phyloP scores from a whole-genome alignment of 202 grass and related monocot genomes.

The Schoenoplectus triqueter region DNA sequence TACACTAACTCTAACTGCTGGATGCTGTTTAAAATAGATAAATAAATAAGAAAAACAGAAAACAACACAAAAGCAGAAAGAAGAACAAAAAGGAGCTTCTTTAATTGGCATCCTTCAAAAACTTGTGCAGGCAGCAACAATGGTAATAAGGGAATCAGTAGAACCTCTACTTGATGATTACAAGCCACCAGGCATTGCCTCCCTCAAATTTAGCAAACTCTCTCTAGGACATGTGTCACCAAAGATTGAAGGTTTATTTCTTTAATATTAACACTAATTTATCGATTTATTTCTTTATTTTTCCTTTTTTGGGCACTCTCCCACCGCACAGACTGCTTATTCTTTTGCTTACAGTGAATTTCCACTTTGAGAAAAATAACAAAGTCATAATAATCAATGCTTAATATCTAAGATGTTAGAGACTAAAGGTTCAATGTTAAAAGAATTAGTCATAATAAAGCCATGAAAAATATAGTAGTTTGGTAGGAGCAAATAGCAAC shows the following conservation, averaged over 20 bases:
- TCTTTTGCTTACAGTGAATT: neutral
- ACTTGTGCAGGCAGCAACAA: constrained; percentile 66
- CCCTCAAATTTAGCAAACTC: constrained; percentile 91
- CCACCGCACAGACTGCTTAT: neutral
- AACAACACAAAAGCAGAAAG: neutral
- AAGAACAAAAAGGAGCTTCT: neutral
- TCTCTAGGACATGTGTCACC: constrained; percentile 83
- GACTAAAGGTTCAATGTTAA: constrained; percentile 11
- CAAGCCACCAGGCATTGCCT: constrained; percentile 82
- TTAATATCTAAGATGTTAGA: neutral
- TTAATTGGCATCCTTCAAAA: constrained; percentile 21
- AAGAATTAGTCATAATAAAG: constrained; percentile 21
- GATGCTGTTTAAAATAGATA: neutral
- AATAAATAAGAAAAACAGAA: neutral
- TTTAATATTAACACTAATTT: neutral
- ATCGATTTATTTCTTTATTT: constrained; percentile 10
- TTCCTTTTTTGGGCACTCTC: neutral
- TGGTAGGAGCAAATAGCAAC: neutral
- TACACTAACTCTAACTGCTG: neutral
- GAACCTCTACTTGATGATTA: constrained; percentile 95
- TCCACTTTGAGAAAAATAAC: neutral
- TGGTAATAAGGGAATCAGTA: constrained; percentile 91
- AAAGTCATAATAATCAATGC: neutral
- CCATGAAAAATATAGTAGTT: neutral
- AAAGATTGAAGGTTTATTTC: constrained; percentile 83